Base-by-base conservation (phyloP, 768 basidiomycete genomes). In the Rhodotorula taiwanensis region DNA sequence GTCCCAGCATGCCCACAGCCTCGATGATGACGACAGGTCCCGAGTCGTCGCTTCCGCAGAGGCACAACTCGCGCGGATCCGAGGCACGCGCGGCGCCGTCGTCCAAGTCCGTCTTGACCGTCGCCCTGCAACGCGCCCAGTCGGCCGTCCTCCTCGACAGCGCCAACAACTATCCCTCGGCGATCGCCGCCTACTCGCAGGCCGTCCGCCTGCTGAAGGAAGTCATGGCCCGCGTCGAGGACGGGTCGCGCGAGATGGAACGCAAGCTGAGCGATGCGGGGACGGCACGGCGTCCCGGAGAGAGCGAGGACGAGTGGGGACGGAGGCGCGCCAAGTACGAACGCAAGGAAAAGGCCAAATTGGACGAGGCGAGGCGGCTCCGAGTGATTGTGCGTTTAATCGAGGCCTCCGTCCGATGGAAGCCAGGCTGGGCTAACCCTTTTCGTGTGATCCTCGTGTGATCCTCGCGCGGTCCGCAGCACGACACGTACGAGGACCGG, bases 401-500 rank as follows among this genome's bases (percentile, higher is more conserved):
- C 36, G 25, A 44, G 14, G 36, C 47, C 30, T 25, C 33, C n/a
- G 48, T 33, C 25, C 39, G 8, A 36, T 39, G 36, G 36, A 39
- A 39, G 36, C 36, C 10, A 16, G 36, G 36, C n/a, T n/a, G n/a
- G n/a, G n/a, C n/a, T n/a, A n/a, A n/a, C n/a, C n/a, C n/a, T n/a
- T n/a, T n/a, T n/a, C n/a, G n/a, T n/a, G n/a, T 39, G 36, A 39
- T 39, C 10, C 36, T 39, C 16, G 10, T 9, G 36, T 39, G 36
- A 39, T 39, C 10, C 10, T 39, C n/a, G 36, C 16, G 36, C 1
- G 18, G 1, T 36, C 4, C 18, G 23, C 75, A 92, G 90, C 91
- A 93, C 74, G 91, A 94, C 76, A 93, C 91, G 14, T 94, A 94
- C 75, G 89, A 88, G 62, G 89, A 94, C 76, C 83, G 91, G 55